These are phyloP conservation scores for Diutina sp. DNA, from an alignment of 1,139 yeast species.

Conservation along the genomic window DNA sequence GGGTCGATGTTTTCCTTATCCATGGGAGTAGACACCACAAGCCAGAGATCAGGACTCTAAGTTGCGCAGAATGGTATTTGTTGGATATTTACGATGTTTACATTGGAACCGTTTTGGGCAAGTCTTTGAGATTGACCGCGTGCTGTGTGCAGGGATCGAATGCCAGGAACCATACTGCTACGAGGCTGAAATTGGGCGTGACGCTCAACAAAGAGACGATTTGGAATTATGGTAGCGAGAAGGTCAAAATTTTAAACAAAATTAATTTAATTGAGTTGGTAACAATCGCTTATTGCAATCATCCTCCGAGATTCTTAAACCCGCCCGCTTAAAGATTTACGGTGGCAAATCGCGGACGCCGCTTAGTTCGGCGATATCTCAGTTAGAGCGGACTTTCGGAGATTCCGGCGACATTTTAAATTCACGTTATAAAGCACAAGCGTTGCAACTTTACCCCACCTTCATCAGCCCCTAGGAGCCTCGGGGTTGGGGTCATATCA, in stretches of 20 bases:
- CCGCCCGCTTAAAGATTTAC: too few relatives aligned
- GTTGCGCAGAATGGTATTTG: not conserved
- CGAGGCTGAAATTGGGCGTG: not conserved
- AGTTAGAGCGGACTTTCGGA: too few relatives aligned
- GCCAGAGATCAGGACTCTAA: not conserved
- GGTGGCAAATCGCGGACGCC: too few relatives aligned
- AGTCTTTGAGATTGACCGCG: not conserved
- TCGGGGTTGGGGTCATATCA: not conserved
- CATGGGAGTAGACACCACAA: not conserved
- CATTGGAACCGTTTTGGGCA: not conserved
- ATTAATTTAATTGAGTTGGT: too few relatives aligned
- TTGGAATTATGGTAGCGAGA: not conserved
- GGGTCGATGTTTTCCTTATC: slow-evolving; percentile 1
- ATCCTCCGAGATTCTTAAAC: too few relatives aligned
- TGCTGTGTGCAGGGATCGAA: not conserved
- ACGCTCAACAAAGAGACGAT: not conserved
- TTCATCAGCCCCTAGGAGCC: not conserved
- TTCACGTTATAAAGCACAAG: too few relatives aligned
- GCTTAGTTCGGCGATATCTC: too few relatives aligned
- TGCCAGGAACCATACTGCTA: not conserved
- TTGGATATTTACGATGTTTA: not conserved
- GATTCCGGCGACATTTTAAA: too few relatives aligned
- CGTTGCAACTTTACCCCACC: not conserved
- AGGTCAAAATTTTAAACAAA: too few relatives aligned
- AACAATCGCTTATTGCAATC: too few relatives aligned